These are phyloP conservation scores for Acrodontium crateriforme DNA, from an alignment of 2,329 filamentous ascomycete species.

Conservation along the genomic window DNA sequence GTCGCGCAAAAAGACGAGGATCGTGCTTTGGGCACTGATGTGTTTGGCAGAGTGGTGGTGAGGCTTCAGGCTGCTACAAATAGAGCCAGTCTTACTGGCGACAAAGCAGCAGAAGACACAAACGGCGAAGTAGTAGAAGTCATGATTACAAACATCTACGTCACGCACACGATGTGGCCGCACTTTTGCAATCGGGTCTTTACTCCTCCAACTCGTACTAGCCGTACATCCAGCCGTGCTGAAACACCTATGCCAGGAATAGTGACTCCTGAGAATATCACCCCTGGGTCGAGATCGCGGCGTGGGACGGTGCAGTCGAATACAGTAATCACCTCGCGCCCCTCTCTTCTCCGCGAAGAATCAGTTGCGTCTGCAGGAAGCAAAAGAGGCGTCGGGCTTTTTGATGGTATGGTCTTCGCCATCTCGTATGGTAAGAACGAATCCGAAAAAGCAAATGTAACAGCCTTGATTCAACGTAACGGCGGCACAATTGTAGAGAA, in stretches of 20 bases:
- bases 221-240: slow-evolving; percentile 1
- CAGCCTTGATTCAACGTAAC: slow-evolving; percentile 49
- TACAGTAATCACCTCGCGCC: slow-evolving; percentile 4
- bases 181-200: slow-evolving; percentile 27
- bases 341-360: slow-evolving; percentile 14
- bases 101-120: slow-evolving; percentile 2
- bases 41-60: slow-evolving; percentile 29
- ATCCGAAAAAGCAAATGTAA: slow-evolving; percentile 43
- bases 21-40: slow-evolving; percentile 25
- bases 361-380: slow-evolving; percentile 9
- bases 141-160: slow-evolving; percentile 28
- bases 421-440: slow-evolving; percentile 55
- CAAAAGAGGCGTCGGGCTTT: slow-evolving; percentile 32
- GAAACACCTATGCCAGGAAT: slow-evolving; percentile 12
- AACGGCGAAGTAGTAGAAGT: slow-evolving; percentile 24
- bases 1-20: slow-evolving; percentile 16
- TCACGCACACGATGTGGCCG: slow-evolving; percentile 30
- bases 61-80: slow-evolving; percentile 21
- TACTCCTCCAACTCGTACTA: slow-evolving; percentile 8
- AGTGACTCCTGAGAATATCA: slow-evolving; percentile 26
- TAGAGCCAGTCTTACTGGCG: slow-evolving; percentile 22
- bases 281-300: slow-evolving; percentile 37
- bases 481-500: slow-evolving; percentile 59
- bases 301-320: slow-evolving; percentile 18
- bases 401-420: slow-evolving; percentile 75